Base-by-base conservation (phyloP, 805 yeast species). In the Clavispora asparagi region DNA sequence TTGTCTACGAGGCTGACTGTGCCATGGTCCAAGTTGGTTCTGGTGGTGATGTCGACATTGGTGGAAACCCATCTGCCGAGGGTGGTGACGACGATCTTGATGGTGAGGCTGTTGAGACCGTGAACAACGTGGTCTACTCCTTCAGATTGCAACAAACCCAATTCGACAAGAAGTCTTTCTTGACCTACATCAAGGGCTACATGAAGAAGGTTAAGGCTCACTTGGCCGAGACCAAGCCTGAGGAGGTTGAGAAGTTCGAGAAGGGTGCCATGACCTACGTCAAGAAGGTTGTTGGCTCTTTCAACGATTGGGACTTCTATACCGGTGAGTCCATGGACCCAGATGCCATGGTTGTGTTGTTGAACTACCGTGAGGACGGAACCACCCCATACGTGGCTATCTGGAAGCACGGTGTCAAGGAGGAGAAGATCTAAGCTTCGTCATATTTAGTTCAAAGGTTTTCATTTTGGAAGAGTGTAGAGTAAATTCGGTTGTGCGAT, bases 281-380 rank as follows among this genome's bases (percentile, higher is more conserved):
- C 76, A 94, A 94, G 88, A 94, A 94, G 83, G 85, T 94, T 59
- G 73, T 94, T 64, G 86, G 83, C 65, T 85, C 91, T 74, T 94
- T 94, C 94, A 86, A 85, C 70, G 99, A 94, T 83, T 94, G 95
- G 95, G 99, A 94, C 71, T 94, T 94, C 83, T 94, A 76, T 91
- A 92, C 97, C 61, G 98, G 99, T 81, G 98, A 92, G 81, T 87
- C 96, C 70, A 94, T 94, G 99, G 97, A 94, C 83, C 99, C 99
- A 73, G 99, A 94, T 76, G 99, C 85, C 62, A 94, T 94, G 99
- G 77, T 94, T 68, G 89, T 90, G 61, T 83, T 94, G 73, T 87
- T 94, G 76, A 94, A 94, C 95, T 94, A 92, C 90, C 95, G 99
- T 79, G 99, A 94, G 81, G 98, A 94, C 71, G 99, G 99, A 80